Evolutionary conservation across 768 basidiomycete species (phyloP).

Genomic region (Mycena albidolilacea): DNA sequence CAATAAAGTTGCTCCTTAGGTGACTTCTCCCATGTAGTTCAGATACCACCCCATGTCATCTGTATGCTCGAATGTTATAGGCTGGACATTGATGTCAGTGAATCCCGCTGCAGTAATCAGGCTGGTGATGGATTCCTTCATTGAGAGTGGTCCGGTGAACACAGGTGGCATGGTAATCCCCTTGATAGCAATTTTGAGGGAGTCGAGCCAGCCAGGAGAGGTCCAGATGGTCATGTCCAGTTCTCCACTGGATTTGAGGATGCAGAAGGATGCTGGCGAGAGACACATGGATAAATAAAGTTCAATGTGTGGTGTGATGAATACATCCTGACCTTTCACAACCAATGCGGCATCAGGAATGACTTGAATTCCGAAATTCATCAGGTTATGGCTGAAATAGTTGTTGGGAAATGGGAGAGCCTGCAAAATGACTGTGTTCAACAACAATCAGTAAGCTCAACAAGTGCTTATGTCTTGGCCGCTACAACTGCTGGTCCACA

Average conservation of each 20-base stretch:
- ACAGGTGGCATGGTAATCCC: slow-evolving; percentile 9
- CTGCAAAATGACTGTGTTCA: too few relatives aligned
- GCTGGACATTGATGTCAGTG: slow-evolving; percentile 13
- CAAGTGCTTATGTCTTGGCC: too few relatives aligned
- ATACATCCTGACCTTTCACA: slow-evolving; percentile 12
- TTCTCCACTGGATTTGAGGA: slow-evolving; percentile 15
- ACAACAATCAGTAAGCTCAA: too few relatives aligned
- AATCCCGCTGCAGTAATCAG: slow-evolving; percentile 21
- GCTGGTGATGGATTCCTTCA: slow-evolving; percentile 1
- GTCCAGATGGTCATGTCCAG: slow-evolving; percentile 22
- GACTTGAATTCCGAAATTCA: slow-evolving; percentile 32
- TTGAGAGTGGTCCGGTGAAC: slow-evolving; percentile 4
- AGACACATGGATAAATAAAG: background rate
- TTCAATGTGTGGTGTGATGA: background rate
- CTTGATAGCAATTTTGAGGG: background rate
- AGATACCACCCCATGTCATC: slow-evolving; percentile 8
- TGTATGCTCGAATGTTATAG: background rate
- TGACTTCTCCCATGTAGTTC: background rate
- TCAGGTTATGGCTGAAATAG: slow-evolving; percentile 33
- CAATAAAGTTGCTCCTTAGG: too few relatives aligned
- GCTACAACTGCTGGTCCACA: too few relatives aligned
- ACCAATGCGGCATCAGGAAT: slow-evolving; percentile 26
- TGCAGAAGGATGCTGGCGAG: slow-evolving; percentile 23
- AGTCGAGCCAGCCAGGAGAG: slow-evolving; percentile 27
- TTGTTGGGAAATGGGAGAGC: slow-evolving; percentile 24